phyloP scores from a whole-genome alignment of 208 protist genomes.

The Herpetomonas muscarum region DNA sequence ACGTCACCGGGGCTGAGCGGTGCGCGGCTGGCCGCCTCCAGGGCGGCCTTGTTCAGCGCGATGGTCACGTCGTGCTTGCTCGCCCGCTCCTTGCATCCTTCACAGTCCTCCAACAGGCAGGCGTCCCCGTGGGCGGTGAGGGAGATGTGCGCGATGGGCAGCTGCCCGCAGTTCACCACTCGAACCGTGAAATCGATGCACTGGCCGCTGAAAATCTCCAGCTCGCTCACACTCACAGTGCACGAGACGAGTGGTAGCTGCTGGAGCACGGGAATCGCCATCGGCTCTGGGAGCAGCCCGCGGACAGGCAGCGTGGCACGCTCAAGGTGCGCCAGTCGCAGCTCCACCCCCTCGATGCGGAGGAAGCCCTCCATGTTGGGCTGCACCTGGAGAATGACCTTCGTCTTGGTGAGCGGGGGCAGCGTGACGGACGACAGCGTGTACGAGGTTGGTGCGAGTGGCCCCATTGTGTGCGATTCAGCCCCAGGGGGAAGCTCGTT shows the following conservation, averaged over 20 bases:
- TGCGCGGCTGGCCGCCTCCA: constrained; percentile 22
- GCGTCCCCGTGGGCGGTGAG: constrained; percentile 77
- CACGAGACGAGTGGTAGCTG: constrained; percentile 74
- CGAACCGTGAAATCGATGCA: constrained; percentile 58
- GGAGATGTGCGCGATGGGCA: constrained; percentile 56
- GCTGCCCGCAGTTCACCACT: constrained; percentile 64
- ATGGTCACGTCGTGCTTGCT: constrained; percentile 36
- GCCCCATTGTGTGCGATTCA: constrained; percentile 10
- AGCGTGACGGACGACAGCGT: constrained; percentile 50
- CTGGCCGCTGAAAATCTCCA: constrained; percentile 83
- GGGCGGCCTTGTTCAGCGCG: constrained; percentile 47
- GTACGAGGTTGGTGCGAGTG: constrained; percentile 55
- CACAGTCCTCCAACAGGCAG: constrained; percentile 80
- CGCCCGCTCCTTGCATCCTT: constrained; percentile 73
- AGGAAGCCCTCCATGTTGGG: constrained; percentile 61
- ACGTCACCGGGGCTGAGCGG: constrained; percentile 63
- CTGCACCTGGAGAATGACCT: constrained; percentile 62
- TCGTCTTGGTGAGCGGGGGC: constrained; percentile 30
- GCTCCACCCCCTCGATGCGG: constrained; percentile 56
- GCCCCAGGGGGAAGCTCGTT: constrained; percentile 1
- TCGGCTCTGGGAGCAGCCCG: constrained; percentile 27
- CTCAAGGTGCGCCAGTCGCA: constrained; percentile 28
- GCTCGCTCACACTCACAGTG: constrained; percentile 57
- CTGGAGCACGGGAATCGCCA: constrained; percentile 67
- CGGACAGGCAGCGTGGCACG: constrained; percentile 32